Evolutionary conservation across 2,329 filamentous ascomycete species (phyloP), one percentile per base, ranked within the genome.

Genomic region (Penicillium oxalicum): DNA sequence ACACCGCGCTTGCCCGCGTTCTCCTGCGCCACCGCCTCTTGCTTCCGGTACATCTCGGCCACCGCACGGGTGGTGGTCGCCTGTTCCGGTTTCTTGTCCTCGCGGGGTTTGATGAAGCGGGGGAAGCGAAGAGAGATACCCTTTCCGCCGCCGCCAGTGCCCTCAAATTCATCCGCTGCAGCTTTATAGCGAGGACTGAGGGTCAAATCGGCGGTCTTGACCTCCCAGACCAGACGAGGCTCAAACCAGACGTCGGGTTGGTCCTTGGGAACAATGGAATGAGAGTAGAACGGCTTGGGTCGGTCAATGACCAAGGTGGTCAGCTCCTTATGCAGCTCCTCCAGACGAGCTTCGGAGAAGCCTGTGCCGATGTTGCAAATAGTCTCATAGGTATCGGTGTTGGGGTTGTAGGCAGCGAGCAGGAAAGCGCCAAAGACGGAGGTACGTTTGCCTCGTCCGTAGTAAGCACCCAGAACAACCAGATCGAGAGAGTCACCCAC

Each of bases 171-270:
- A 58, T 86, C 83, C 40, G 81, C 82, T 0, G 88, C 93, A n/a
- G 93, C 93, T 71, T 91, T 89, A 72, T 98, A 98, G 35, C 91
- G 78, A 26, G 93, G 93, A 58, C 86, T 91, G 24, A 98, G 79
- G 1, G 93, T 97, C 60, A 98, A 70, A 74, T 98, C 93, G 1
- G 93, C 93, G 9, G 91, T 95, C 75, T 91, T 95, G 59, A 98
- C 91, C 71, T 98, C 93, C 93, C 93, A 98, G 1, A 98, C 93
- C 61, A 86, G 85, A 37, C 84, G 83, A 11, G 93, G 88, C 76
- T 98, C 93, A 66, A 98, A 93, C 93, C 93, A 98, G 34, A 98
- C 90, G 67, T 98, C 93, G 1, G 93, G 93, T 68, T 98, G 93
- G 66, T 97, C 90, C 71, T 95, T 91, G 43, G 83, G 83, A 44